Base-by-base conservation (phyloP, 495 filamentous ascomycete genomes). In the Xylaria scruposa region DNA sequence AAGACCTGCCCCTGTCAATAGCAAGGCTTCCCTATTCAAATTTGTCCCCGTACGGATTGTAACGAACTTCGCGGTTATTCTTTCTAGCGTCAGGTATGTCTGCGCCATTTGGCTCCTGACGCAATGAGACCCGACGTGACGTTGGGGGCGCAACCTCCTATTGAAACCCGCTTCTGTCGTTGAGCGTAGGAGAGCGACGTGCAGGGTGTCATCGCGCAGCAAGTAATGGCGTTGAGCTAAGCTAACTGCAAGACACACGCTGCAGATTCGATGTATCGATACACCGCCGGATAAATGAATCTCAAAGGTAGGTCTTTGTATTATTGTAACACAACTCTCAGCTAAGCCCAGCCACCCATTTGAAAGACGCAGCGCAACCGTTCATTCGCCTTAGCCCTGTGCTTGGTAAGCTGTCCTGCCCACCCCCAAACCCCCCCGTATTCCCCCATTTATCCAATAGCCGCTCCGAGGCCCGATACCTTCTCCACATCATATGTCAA, bases 101-200 rank as follows among this genome's bases (percentile, higher is more conserved):
- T 60, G 67, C 40, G 47, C 59, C 68, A 24, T 64, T 49, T 70
- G 47, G 47, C 46, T 70, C 64, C 59, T 54, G 59, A 70, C 59
- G 68, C 68, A 70, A 70, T 70, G 68, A 70, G 59, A 70, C 68
- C 68, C 68, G 40, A 70, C 59, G 49, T 46, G 15, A 42, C 68
- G 33, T 53, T 54, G 47, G 36, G 46, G 47, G 46, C 46, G 12
- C 24, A 42, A 53, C 42, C 26, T 38, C 31, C 59, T 63, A 53
- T 59, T 60, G 58, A 53, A 56, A 67, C 4, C 8, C 36, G 9
- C 31, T 15, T n/a, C 42, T 19, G 33, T 40, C 40, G 44, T 29
- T 61, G 58, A 64, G 44, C 29, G 17, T 58, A 56, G 47, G 59
- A 53, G 44, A 63, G 47, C 24, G 47, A 53, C 42, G 47, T 70